These are phyloP conservation scores for Paraglomus brasilianum DNA, from an alignment of 192 early-diverging fungal genomes.

Conservation along the genomic window DNA sequence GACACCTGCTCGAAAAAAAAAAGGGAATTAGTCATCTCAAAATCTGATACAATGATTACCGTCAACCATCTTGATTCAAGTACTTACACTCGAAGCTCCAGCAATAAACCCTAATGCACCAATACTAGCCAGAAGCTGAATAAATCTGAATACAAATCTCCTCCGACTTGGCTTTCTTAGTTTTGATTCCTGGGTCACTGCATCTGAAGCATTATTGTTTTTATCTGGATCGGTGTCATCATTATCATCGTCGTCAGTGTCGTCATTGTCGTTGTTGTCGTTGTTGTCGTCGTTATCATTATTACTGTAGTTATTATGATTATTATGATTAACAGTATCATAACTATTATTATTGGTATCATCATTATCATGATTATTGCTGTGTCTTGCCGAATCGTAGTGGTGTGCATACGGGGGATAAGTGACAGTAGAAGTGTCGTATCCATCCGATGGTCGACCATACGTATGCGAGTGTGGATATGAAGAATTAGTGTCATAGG, in stretches of 20 bases:
- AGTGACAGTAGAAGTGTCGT: no score
- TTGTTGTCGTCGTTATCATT: not conserved
- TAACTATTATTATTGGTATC: no score
- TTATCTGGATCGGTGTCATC: not conserved
- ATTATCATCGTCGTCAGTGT: not conserved
- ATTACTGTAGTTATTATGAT: not conserved
- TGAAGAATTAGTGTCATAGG: no score
- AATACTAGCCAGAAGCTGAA: conserved; percentile 33
- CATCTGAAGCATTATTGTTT: not conserved
- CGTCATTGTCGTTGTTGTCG: not conserved
- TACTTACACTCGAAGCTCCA: conserved; percentile 41
- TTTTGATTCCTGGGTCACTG: not conserved
- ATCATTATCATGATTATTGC: no score
- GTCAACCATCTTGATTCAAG: not conserved
- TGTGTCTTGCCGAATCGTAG: no score
- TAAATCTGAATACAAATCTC: conserved; percentile 32
- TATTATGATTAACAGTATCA: no score
- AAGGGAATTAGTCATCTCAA: not conserved
- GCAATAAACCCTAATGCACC: conserved; percentile 40
- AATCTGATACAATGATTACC: conserved; percentile 4
- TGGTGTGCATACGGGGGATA: no score
- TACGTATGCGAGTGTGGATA: no score
- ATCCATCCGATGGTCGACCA: no score
- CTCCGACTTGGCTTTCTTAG: conserved; percentile 1
- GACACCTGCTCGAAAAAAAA: conserved; percentile 12